These are phyloP conservation scores for Globomyces sp. DNA, from an alignment of 371 early-diverging fungal genomes.

Conservation along the genomic window DNA sequence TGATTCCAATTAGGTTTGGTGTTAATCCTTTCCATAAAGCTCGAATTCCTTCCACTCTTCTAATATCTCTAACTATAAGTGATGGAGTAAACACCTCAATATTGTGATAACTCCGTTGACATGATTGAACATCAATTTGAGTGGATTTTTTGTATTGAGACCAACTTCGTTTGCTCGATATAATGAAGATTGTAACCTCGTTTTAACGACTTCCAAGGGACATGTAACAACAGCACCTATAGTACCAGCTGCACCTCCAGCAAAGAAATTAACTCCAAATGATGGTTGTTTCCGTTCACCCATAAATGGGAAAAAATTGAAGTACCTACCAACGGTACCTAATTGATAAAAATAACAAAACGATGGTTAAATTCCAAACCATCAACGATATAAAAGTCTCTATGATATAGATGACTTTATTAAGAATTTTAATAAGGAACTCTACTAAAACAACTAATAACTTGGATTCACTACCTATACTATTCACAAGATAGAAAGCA, in stretches of 20 bases:
- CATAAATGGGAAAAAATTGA: too few species aligned
- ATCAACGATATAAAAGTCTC: background rate
- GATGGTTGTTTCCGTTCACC: background rate
- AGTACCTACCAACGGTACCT: too few species aligned
- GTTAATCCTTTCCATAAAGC: slow-evolving; percentile 93
- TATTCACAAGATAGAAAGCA: too few species aligned
- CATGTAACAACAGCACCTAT: slow-evolving; percentile 83
- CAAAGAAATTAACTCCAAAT: slow-evolving; percentile 71
- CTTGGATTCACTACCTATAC: too few species aligned
- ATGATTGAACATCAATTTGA: slow-evolving; percentile 22
- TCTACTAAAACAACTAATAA: too few species aligned
- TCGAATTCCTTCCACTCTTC: slow-evolving; percentile 74
- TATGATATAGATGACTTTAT: too few species aligned
- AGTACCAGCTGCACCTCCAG: slow-evolving; percentile 66
- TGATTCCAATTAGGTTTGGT: slow-evolving; percentile 89
- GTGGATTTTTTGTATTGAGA: slow-evolving; percentile 27
- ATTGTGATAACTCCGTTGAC: slow-evolving; percentile 27
- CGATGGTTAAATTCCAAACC: too few species aligned
- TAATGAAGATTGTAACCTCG: slow-evolving; percentile 30
- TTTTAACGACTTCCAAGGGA: slow-evolving; percentile 72
- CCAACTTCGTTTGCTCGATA: slow-evolving; percentile 27
- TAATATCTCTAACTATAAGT: slow-evolving; percentile 54
- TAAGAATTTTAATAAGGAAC: too few species aligned
- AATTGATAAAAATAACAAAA: too few species aligned
- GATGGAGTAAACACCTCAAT: slow-evolving; percentile 1